These are phyloP conservation scores for Colletotrichum filicis DNA, from an alignment of 2,329 filamentous ascomycete species.

Conservation along the genomic window DNA sequence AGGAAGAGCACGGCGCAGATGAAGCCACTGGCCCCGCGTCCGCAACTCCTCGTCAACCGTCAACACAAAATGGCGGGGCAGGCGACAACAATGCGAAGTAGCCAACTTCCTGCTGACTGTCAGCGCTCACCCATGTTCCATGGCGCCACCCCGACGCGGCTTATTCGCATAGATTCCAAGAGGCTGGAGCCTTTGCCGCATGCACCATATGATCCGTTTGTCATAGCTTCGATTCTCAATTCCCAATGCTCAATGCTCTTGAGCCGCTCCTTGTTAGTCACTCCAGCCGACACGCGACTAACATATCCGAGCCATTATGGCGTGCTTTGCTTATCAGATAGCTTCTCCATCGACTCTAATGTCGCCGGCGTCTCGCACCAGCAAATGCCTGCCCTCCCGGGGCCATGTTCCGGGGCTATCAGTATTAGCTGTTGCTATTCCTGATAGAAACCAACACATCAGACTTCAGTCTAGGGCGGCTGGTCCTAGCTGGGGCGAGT, in stretches of 20 bases:
- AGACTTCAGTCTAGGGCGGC: not conserved
- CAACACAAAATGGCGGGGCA: not conserved
- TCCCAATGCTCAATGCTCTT: not conserved
- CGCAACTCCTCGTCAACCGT: not conserved
- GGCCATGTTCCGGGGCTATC: constrained; percentile 1
- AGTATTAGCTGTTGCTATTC: constrained; percentile 16
- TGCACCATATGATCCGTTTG: not conserved
- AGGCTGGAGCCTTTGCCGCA: not conserved
- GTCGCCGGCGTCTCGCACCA: not conserved
- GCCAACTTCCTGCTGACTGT: not conserved
- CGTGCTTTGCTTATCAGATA: not conserved
- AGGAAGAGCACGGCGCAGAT: not conserved
- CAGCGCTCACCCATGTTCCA: not conserved
- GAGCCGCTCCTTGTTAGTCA: constrained; percentile 2
- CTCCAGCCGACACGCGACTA: not conserved
- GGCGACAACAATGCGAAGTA: not conserved
- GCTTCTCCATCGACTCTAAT: not conserved
- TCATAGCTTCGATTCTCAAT: not conserved
- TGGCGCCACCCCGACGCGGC: constrained; percentile 15
- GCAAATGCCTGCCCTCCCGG: constrained; percentile 5
- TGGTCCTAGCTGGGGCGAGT: not conserved
- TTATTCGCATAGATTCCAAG: constrained; percentile 14
- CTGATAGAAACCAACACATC: constrained; percentile 6
- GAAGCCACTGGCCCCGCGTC: not conserved
- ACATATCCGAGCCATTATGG: constrained; percentile 1